Conservation (phyloP, 2,329 filamentous ascomycete species). For the Alternaria sp. region DNA sequence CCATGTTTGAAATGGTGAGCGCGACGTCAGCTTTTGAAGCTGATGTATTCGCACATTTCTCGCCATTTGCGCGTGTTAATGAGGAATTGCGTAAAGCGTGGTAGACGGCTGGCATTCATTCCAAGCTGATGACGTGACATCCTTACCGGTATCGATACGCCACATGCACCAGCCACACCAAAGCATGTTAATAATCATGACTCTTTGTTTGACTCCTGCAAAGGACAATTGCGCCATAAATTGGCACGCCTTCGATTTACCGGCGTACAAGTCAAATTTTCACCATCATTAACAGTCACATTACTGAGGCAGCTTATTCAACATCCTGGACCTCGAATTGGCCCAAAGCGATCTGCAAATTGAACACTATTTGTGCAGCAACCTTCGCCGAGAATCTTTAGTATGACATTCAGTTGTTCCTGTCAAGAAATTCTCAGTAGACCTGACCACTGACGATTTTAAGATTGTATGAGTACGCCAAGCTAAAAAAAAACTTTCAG, state of each 20-base stretch:
- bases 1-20: neutral
- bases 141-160: slow-evolving; percentile 40
- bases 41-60: slow-evolving; percentile 20
- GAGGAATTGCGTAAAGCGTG: neutral
- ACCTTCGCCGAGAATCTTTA: neutral
- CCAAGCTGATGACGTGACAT: slow-evolving; percentile 19
- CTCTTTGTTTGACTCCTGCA: slow-evolving; percentile 3
- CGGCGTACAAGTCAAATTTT: neutral
- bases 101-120: neutral
- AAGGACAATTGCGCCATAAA: neutral
- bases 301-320: neutral
- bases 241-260: neutral
- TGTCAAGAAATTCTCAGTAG: neutral
- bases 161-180: slow-evolving; percentile 29
- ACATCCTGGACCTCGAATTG: neutral
- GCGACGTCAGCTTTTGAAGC: slow-evolving; percentile 17
- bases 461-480: neutral
- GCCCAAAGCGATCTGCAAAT: neutral
- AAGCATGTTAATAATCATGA: slow-evolving; percentile 15
- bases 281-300: neutral
- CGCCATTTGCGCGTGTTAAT: slow-evolving; percentile 26
- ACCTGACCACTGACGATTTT: neutral
- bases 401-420: neutral
- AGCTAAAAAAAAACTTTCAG: neutral
- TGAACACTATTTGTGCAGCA: neutral